These are phyloP conservation scores for Phialophora tarda DNA, from an alignment of 2,329 filamentous ascomycete genomes.

Conservation along the genomic window DNA sequence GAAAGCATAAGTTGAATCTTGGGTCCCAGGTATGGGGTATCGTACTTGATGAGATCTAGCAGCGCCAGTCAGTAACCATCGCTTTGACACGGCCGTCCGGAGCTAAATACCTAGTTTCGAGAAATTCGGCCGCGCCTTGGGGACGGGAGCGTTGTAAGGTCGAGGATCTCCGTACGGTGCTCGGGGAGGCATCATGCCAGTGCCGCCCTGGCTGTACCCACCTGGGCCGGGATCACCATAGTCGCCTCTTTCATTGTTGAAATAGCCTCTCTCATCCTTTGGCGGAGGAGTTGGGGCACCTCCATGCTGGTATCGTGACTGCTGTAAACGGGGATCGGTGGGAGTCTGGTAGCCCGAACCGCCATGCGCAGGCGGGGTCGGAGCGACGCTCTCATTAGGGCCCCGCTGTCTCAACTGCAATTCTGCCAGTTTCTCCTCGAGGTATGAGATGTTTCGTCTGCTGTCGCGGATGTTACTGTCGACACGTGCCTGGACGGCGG, in stretches of 20 bases:
- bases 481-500: conserved; percentile 84
- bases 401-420: conserved; percentile 74
- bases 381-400: conserved; percentile 61
- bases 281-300: conserved; percentile 70
- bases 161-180: conserved; percentile 78
- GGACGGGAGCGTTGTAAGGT: conserved; percentile 65
- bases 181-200: conserved; percentile 78
- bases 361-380: conserved; percentile 57
- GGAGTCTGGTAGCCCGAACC: conserved; percentile 39
- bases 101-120: conserved; percentile 82
- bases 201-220: conserved; percentile 64
- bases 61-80: background rate
- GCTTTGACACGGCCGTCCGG: background rate
- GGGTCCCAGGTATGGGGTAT: conserved; percentile 91
- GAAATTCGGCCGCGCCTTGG: conserved; percentile 84
- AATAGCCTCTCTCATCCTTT: conserved; percentile 66
- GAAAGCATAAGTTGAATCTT: conserved; percentile 99
- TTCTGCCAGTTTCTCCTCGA: conserved; percentile 89
- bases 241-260: conserved; percentile 62
- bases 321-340: conserved; percentile 42
- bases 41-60: conserved; percentile 97
- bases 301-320: conserved; percentile 39
- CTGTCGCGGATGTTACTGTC: conserved; percentile 95
- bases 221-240: conserved; percentile 64
- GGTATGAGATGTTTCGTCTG: conserved; percentile 89